Evolutionary conservation across 495 filamentous ascomycete genomes (phyloP).

Genomic region (Aspergillus panamensis): DNA sequence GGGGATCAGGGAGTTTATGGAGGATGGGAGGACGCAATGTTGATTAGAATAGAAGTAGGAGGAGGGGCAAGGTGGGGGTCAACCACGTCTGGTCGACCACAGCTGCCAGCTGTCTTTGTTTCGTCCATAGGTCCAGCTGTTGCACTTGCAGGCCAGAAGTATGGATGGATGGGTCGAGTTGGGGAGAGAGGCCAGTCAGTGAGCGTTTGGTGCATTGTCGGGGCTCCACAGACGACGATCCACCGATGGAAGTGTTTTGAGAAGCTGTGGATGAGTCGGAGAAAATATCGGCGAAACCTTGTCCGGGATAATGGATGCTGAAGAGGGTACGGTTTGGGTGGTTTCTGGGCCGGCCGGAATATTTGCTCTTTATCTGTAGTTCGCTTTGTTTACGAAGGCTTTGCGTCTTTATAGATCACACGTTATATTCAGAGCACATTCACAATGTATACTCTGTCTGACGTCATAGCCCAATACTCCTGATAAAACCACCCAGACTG

Average conservation of each 20-base stretch:
- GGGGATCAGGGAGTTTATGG: not conserved
- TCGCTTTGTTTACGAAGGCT: too few relatives aligned
- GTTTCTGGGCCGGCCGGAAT: too few relatives aligned
- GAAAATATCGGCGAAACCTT: not conserved
- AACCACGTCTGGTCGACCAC: not conserved
- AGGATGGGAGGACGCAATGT: not conserved
- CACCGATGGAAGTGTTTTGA: not conserved
- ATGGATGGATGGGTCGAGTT: not conserved
- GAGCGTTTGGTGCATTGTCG: not conserved
- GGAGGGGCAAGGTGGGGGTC: slow-evolving; percentile 2
- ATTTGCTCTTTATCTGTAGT: too few relatives aligned
- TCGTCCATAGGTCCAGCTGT: not conserved
- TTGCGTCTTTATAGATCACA: too few relatives aligned
- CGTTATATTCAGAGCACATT: too few relatives aligned
- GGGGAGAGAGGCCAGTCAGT: slow-evolving; percentile 1
- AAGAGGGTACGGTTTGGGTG: too few relatives aligned
- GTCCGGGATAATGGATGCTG: not conserved
- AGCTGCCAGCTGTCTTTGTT: not conserved
- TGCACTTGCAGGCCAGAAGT: not conserved
- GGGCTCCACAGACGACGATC: not conserved
- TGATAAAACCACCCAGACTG: not conserved
- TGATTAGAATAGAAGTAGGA: not conserved
- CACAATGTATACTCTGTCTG: not conserved
- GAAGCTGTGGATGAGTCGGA: not conserved
- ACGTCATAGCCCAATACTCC: not conserved